A percentile compares a stretch with the other conserved stretches of the same genome.
Conservation (phyloP, 352 stramenopile genomes). For the Paralagenidium karlingii region DNA sequence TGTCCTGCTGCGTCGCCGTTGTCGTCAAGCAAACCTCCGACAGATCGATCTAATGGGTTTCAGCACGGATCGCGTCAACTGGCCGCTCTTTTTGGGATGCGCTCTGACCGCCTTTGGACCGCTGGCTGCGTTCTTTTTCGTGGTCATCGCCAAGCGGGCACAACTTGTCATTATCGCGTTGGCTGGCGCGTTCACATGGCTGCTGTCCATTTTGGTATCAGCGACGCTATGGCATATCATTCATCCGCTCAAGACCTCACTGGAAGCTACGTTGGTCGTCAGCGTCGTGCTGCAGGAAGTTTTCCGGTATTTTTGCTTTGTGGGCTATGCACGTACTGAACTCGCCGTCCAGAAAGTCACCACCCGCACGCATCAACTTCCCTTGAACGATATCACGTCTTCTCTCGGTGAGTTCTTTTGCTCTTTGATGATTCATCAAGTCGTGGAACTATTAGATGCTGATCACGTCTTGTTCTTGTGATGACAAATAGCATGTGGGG, state of each 20-base stretch:
- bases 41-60: no score
- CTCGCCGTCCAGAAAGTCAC: slow-evolving; percentile 61
- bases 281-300: slow-evolving; percentile 56
- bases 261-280: slow-evolving; percentile 61
- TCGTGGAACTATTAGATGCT: no score
- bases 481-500: slow-evolving; percentile 59
- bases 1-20: no score
- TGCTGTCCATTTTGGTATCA: slow-evolving; percentile 65
- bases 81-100: slow-evolving; percentile 75
- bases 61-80: no score
- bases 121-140: slow-evolving; percentile 62
- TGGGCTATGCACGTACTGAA: slow-evolving; percentile 66
- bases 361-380: slow-evolving; percentile 59
- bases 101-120: slow-evolving; percentile 69
- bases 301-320: slow-evolving; percentile 60
- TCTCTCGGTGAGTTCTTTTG: slow-evolving; percentile 26
- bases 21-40: no score
- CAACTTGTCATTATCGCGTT: slow-evolving; percentile 77
- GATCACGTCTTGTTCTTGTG: no score
- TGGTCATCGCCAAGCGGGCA: slow-evolving; percentile 62
- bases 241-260: slow-evolving; percentile 50
- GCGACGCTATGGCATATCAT: slow-evolving; percentile 69
- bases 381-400: slow-evolving; percentile 77
- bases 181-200: slow-evolving; percentile 69
- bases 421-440: no score